Base-by-base conservation (phyloP, 148 eudicot genomes). In the Dysphania ambrosioides region DNA sequence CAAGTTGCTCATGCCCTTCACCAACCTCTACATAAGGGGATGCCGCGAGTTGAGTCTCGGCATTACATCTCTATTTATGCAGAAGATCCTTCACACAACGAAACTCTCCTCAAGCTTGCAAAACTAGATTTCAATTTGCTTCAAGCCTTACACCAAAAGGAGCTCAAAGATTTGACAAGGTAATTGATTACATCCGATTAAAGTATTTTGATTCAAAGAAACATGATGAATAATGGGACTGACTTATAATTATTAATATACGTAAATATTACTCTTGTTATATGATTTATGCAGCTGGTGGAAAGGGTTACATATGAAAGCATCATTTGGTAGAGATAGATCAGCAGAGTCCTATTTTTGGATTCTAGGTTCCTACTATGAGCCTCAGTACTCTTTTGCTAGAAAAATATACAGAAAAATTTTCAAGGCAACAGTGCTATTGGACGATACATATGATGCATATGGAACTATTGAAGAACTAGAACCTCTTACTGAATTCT, bases 71-170 rank as follows among this genome's bases (percentile, higher is more conserved):
- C 87, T 9, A 24, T 82, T 55, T 90, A 88, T 44, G 79, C 80
- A 26, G 27, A 79, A 67, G 69, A 79, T 18, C 80, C 75, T 2
- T 56, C 42, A 13, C 82, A 75, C 30, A 41, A 77, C 49, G 18
- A 79, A 58, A 51, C 44, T 5, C 8, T 89, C 4, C 65, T 89
- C 16, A 70, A 51, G 10, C 79, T 89, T 1, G 87, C 89, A 0
- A 87, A 85, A 72, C 42, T 85, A 1, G 90, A 89, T 79, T 89
- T 89, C 74, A 84, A 85, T 70, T 36, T 78, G n/a, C 47, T 87
- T 19, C 93, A 89, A 59, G 55, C 61, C n/a, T 12, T 83, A 53
- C 87, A 89, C 74, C 82, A 80, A 9, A 74, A 65, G 57, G 89
- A 89, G 72, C 72, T 87, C 6, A 67, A 78, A 32, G 83, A 82